These are phyloP conservation scores for Chaetomium tenue DNA, from an alignment of 495 filamentous ascomycete species.

Conservation along the genomic window DNA sequence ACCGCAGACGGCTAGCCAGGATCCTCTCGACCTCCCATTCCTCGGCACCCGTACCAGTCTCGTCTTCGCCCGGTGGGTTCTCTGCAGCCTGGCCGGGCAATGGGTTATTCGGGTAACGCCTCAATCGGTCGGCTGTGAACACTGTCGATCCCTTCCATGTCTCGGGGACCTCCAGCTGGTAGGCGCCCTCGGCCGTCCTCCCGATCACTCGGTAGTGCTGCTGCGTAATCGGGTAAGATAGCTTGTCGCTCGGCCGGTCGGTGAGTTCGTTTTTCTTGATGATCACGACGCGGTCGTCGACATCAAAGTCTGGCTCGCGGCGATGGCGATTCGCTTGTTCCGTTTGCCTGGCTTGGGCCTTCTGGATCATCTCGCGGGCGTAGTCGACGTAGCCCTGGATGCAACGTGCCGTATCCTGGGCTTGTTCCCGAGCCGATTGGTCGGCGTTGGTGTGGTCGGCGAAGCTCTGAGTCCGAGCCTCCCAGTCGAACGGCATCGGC, in stretches of 20 bases:
- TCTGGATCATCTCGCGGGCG: constrained; percentile 1
- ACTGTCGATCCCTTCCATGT: constrained; percentile 7
- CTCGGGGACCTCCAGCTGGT: constrained; percentile 8
- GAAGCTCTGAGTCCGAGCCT: not conserved
- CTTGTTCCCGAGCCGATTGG: not conserved
- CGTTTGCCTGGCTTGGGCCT: constrained; percentile 1
- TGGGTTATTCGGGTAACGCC: constrained; percentile 16
- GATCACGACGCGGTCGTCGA: constrained; percentile 18
- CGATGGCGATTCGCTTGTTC: constrained; percentile 15
- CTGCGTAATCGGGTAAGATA: constrained; percentile 15
- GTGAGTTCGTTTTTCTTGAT: constrained; percentile 9
- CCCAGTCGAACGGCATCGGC: constrained; percentile 16
- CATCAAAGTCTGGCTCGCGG: constrained; percentile 21
- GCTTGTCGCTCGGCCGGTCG: constrained; percentile 18
- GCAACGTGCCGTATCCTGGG: not conserved
- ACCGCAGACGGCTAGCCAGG: constrained; percentile 4
- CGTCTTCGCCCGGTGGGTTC: constrained; percentile 15
- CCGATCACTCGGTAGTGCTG: constrained; percentile 10
- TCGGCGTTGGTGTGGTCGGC: not conserved
- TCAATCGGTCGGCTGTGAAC: constrained; percentile 5
- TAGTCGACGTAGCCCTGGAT: constrained; percentile 5
- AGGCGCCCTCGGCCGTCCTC: constrained; percentile 11
- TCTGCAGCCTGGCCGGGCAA: constrained; percentile 17
- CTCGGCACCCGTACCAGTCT: not conserved
- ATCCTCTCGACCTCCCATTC: constrained; percentile 17